Base-by-base conservation (phyloP, 148 eudicot genomes). In the Linanthus parryae region DNA sequence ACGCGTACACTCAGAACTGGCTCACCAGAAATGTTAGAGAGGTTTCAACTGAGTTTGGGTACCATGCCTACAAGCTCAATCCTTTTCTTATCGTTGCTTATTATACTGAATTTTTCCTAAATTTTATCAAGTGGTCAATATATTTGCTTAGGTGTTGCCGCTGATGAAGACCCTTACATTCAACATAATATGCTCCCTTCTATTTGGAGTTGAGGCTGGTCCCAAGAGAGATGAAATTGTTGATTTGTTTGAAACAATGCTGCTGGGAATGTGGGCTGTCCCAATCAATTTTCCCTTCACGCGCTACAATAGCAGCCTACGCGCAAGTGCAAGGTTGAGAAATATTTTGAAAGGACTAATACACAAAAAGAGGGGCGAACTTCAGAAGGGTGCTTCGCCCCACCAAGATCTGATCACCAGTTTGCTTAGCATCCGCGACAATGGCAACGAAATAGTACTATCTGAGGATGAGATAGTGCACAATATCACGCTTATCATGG, bases 121-220 rank as follows among this genome's bases (percentile, higher is more conserved):
- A 29, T 0, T 1, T 20, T 18, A 14, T 41, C 10, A 31, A 1
- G 11, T 38, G 3, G 3, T 38, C 8, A 38, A 23, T 7, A 20
- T 46, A 17, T 34, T 11, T 14, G 33, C 39, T 20, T 51, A 76
- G 81, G 81, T 76, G 44, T 39, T 72, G 48, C 81, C 81, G 0
- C 53, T 72, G 8, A 72, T 72, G 71, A 76, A 72, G 59, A 72
- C 55, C 10, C 71, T 76, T 9, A 68, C 81, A 31, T 76, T 76
- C 71, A 50, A 76, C 77, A 58, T 72, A 34, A 68, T 76, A 9
- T 64, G 77, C 68, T 68, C 81, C 27, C 67, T 72, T 30, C 74
- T 76, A 8, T 64, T 72, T 27, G 72, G 74, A 4, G 18, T 76
- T 14, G 69, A 72, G 34, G 9, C 29, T 5, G 74, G 77, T 60